Conservation (phyloP, 2,329 filamentous ascomycete genomes). For the Penicillium corylophilum region DNA sequence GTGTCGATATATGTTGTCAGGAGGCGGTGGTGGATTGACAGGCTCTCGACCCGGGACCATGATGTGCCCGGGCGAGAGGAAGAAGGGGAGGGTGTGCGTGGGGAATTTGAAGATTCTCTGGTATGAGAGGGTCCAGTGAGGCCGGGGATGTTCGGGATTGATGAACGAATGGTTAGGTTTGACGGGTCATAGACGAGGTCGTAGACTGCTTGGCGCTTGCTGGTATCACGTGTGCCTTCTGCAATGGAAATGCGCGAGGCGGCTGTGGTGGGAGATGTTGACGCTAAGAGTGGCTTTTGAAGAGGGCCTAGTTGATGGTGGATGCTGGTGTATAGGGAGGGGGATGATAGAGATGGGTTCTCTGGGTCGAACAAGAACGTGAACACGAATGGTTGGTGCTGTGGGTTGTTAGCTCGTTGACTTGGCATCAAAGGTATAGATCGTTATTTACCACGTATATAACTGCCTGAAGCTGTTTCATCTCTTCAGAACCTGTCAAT, state of each 20-base stretch:
- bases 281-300: slow-evolving; percentile 46
- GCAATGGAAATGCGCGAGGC: slow-evolving; percentile 37
- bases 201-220: slow-evolving; percentile 49
- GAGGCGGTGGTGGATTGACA: slow-evolving; percentile 62
- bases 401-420: slow-evolving; percentile 10
- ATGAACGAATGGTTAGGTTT: slow-evolving; percentile 58
- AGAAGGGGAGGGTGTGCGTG: slow-evolving; percentile 57
- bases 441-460: slow-evolving; percentile 42
- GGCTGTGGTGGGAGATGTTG: slow-evolving; percentile 46
- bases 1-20: slow-evolving; percentile 57
- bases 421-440: neutral
- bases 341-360: slow-evolving; percentile 41
- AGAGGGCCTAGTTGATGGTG: slow-evolving; percentile 51
- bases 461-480: slow-evolving; percentile 37
- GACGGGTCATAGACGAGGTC: slow-evolving; percentile 62
- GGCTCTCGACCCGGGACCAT: slow-evolving; percentile 59
- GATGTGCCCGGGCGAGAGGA: slow-evolving; percentile 48
- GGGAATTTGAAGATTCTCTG: slow-evolving; percentile 7
- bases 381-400: slow-evolving; percentile 53
- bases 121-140: slow-evolving; percentile 40
- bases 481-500: slow-evolving; percentile 20
- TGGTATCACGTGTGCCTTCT: slow-evolving; percentile 34
- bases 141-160: slow-evolving; percentile 63
- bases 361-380: slow-evolving; percentile 49
- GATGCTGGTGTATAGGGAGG: slow-evolving; percentile 48